Evolutionary conservation across 441 rosid genomes (phyloP).

Genomic region (Cnidoscolus chayamansa): DNA sequence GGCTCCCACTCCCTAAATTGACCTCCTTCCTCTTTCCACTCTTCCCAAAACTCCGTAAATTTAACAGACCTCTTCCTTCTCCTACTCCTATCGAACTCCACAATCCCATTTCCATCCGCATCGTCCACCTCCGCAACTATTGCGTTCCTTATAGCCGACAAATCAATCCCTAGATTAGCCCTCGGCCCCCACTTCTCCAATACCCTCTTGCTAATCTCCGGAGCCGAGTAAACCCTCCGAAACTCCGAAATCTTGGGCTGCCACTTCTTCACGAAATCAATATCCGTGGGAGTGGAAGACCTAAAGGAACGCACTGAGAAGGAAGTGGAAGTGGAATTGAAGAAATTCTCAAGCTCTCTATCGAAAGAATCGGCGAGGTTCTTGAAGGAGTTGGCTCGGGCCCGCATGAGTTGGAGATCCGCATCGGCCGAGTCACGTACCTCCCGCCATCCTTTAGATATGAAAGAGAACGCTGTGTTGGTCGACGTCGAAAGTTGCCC

Average conservation of each 20-base stretch:
- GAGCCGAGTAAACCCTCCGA: constrained; percentile 90
- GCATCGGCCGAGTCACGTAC: constrained; percentile 88
- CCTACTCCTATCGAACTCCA: constrained; percentile 55
- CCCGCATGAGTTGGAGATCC: constrained; percentile 70
- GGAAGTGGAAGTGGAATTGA: constrained; percentile 60
- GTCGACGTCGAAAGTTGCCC: constrained; percentile 43
- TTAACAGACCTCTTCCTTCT: constrained; percentile 46
- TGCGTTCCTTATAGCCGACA: constrained; percentile 77
- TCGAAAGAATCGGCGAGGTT: constrained; percentile 76
- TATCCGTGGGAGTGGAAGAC: constrained; percentile 49
- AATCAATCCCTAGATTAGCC: constrained; percentile 69
- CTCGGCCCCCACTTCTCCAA: constrained; percentile 81
- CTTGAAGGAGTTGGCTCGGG: constrained; percentile 78
- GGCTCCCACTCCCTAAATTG: constrained; percentile 72
- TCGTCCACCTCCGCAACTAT: constrained; percentile 60
- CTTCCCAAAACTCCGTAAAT: constrained; percentile 48
- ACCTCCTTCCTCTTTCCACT: constrained; percentile 40
- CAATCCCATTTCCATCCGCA: constrained; percentile 35
- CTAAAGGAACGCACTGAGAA: constrained; percentile 47
- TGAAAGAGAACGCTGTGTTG: constrained; percentile 70
- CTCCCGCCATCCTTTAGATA: constrained; percentile 82
- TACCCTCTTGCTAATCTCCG: constrained; percentile 79
- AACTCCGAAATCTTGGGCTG: constrained; percentile 88
- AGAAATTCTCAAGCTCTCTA: constrained; percentile 78
- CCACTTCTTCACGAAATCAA: constrained; percentile 75